Base-by-base conservation (phyloP, 768 basidiomycete species). In the Thelephora ganbajun region DNA sequence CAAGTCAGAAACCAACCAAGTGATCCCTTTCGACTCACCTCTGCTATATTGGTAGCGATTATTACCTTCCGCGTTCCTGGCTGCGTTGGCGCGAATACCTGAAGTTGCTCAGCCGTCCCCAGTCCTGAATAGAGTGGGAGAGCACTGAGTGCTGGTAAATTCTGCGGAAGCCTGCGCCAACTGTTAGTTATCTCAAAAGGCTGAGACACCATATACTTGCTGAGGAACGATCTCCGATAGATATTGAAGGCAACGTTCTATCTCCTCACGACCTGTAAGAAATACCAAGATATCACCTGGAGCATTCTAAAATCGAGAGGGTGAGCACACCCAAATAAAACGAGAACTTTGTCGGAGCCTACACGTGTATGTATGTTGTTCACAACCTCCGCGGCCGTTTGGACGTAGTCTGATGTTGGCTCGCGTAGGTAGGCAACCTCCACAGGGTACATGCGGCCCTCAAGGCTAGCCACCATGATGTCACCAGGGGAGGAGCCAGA, bases 401-500 rank as follows among this genome's bases (percentile, higher is more conserved):
- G 72, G 13, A 90, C 77, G 56, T 97, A 94, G 58, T 98, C 87
- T 2, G 77, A 63, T 4, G 73, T 68, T 6, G 94, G 80, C 48
- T 89, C 77, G 51, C 78, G 69, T 2, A 93, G 68, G 64, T 96
- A 96, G 16, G 85, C 88, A 13, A 94, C 74, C 56, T 99, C 88
- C 2, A 99, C 93, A 2, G 96, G 94, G 62, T 83, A 96, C 77
- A 89, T 84, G 18, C 92, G 76, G 6, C 96, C 96, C 63, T 98
- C 93, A 33, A 98, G 66, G 58, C 85, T 88, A 54, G 97, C 73
- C 50, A 98, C 84, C 1, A 74, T 79, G 0, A 86, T 85, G 49
- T 88, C 89, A 49, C 79, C 73, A 2, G 71, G 54, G n/a, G 71
- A 68, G 14, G 69, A 71, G 16, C 73, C 73, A 1, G 76, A 67